A percentile compares a stretch with the other conserved stretches of the same genome.
Evolutionary conservation across 345 rosid species (phyloP).

Genomic region (Mercurialis annua): DNA sequence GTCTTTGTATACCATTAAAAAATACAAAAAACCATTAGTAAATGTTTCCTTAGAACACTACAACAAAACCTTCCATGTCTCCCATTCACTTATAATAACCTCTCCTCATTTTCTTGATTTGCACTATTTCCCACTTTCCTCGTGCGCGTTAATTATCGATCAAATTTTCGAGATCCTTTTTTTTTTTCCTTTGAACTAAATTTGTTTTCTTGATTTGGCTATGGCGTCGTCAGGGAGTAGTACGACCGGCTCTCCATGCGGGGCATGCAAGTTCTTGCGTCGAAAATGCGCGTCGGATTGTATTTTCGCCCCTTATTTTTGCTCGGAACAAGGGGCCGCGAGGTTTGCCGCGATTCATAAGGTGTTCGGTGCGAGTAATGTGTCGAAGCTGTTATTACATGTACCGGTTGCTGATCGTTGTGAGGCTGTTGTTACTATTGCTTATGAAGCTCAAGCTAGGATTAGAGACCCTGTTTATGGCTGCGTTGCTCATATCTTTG

Average conservation of each 20-base stretch:
- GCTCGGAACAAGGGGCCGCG: constrained; percentile 67
- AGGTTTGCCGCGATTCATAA: constrained; percentile 71
- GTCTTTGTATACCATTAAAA: neutral
- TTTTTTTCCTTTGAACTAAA: neutral
- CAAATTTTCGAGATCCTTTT: neutral
- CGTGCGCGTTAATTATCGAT: constrained; percentile 41
- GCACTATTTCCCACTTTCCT: constrained; percentile 48
- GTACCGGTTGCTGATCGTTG: constrained; percentile 62
- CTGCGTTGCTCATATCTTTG: constrained; percentile 67
- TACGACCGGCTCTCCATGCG: constrained; percentile 61
- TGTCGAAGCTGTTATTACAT: constrained; percentile 54
- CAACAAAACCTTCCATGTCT: constrained; percentile 50
- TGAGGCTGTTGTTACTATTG: constrained; percentile 69
- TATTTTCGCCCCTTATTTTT: constrained; percentile 67
- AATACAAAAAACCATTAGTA: constrained; percentile 35
- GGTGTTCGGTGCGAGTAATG: constrained; percentile 79
- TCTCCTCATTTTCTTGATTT: constrained; percentile 3
- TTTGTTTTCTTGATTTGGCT: neutral
- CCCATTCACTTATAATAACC: constrained; percentile 48
- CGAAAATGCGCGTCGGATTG: constrained; percentile 68
- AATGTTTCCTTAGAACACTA: constrained; percentile 55
- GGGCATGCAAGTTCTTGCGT: constrained; percentile 76
- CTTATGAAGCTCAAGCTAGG: constrained; percentile 75
- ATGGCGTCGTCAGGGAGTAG: constrained; percentile 48
- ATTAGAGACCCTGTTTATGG: constrained; percentile 73